Base-by-base conservation (phyloP, 2,329 filamentous ascomycete species). In the Arthrinium phaeospermum region DNA sequence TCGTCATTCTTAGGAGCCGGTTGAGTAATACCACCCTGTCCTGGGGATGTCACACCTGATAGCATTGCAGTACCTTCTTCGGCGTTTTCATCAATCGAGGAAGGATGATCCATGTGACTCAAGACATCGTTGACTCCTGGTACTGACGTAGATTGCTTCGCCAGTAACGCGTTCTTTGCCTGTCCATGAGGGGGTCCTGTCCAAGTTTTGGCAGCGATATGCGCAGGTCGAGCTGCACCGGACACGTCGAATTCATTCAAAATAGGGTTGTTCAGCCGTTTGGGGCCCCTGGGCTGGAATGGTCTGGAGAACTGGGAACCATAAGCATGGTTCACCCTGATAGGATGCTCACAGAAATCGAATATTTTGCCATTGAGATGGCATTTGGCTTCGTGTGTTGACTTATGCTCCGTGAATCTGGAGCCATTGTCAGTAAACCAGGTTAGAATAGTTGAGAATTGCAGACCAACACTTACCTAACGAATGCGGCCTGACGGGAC, bases 281-380 rank as follows among this genome's bases (percentile, higher is more conserved):
- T 49, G 2, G 49, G 45, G 27, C 27, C 10, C 1, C 16, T 34
- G 13, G 7, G 4, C 1, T 13, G 45, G 19, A 8, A 16, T 69
- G 67, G 27, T 4, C 4, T 16, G 27, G n/a, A 69, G n/a, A 37
- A 69, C 14, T 69, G 67, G 14, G 67, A 69, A 37, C 67, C 67
- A 34, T 13, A 10, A 14, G 67, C 27, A n/a, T 69, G 45, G 34
- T 49, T 69, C 19, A 49, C 67, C 14, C 19, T 69, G 10, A 69
- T 37, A 46, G 22, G 27, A 37, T 34, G 16, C 4, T 24, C 27
- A 24, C 67, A 69, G 67, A 69, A 69, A 34, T 69, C 45, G 16
- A 69, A 69, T 6, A 41, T n/a, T 37, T 41, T 64, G 57, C 57
- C 57, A 24, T 64, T n/a, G 34, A 64, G 57, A 3, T 41, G 34